Evolutionary conservation across 345 rosid genomes (phyloP).

Genomic region (Syzygium aromaticum): DNA sequence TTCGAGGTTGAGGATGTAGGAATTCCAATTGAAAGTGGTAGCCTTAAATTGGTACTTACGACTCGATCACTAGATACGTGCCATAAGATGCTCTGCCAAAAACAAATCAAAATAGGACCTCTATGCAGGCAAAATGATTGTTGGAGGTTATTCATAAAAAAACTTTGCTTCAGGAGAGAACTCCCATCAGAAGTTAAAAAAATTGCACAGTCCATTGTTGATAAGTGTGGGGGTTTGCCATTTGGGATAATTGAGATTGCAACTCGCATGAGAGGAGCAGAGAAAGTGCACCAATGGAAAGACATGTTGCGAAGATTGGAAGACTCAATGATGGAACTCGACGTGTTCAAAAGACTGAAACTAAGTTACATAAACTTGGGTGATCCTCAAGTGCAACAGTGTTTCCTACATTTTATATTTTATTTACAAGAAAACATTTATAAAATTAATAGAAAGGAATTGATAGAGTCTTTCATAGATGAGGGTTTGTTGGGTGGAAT

Average conservation of each 20-base stretch:
- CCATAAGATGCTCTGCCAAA: not conserved
- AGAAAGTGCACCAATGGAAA: conserved; percentile 1
- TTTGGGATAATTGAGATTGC: conserved; percentile 5
- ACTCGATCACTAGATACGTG: not conserved
- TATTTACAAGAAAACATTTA: not conserved
- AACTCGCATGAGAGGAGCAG: not conserved
- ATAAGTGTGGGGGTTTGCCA: conserved; percentile 9
- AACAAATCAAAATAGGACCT: not conserved
- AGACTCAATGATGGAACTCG: not conserved
- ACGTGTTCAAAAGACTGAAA: not conserved
- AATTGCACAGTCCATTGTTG: not conserved
- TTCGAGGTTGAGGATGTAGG: not conserved
- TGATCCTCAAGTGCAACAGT: not conserved
- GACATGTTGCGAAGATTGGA: not conserved
- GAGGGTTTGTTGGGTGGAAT: conserved; percentile 8
- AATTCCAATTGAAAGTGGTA: not conserved
- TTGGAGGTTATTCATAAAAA: fast-evolving
- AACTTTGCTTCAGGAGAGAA: fast-evolving
- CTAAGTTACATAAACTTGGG: conserved; percentile 7
- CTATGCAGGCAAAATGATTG: fast-evolving
- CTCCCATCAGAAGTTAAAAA: not conserved
- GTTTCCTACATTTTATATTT: conserved; percentile 15
- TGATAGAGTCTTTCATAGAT: conserved; percentile 6
- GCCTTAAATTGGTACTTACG: not conserved
- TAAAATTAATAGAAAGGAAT: not conserved